Evolutionary conservation across 768 basidiomycete species (phyloP).

Genomic region (Lactarius vividus): DNA sequence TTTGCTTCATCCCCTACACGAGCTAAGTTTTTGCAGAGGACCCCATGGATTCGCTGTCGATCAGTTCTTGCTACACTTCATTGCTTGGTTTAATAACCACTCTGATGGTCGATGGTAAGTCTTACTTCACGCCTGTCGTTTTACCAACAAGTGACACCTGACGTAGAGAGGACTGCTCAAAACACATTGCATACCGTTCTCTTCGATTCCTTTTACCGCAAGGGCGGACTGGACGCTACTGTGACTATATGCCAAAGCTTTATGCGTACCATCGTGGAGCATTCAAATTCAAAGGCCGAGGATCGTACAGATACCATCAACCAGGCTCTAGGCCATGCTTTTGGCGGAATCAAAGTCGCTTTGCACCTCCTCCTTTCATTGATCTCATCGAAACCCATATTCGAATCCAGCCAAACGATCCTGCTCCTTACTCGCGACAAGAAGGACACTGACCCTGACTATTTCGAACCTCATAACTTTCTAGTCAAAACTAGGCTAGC

Average conservation of each 20-base stretch:
- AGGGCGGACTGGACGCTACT: conserved; percentile 69
- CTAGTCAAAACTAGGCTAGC: conserved; percentile 75
- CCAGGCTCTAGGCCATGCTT: conserved; percentile 72
- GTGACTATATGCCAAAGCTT: conserved; percentile 55
- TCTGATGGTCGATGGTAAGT: conserved; percentile 59
- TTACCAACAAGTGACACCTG: conserved; percentile 17
- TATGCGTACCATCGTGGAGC: conserved; percentile 52
- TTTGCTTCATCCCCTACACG: neutral
- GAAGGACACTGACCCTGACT: conserved; percentile 69
- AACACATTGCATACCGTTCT: conserved; percentile 81
- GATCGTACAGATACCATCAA: conserved; percentile 56
- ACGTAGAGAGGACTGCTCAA: conserved; percentile 68
- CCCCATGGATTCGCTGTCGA: conserved; percentile 42
- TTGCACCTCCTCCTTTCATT: conserved; percentile 74
- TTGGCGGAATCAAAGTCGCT: conserved; percentile 76
- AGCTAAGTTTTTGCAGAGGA: conserved; percentile 9
- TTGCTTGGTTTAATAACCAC: conserved; percentile 52
- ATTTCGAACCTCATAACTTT: conserved; percentile 85
- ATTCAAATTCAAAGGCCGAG: conserved; percentile 49
- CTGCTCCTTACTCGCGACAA: conserved; percentile 73
- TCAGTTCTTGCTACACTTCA: conserved; percentile 52
- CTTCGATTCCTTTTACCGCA: conserved; percentile 67
- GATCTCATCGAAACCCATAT: conserved; percentile 72
- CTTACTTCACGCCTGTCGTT: neutral
- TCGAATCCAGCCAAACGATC: conserved; percentile 83